A percentile compares a stretch with the other conserved stretches of the same genome.
Conservation (phyloP, 2,329 filamentous ascomycete genomes). For the Pseudocercospora macadamiae region DNA sequence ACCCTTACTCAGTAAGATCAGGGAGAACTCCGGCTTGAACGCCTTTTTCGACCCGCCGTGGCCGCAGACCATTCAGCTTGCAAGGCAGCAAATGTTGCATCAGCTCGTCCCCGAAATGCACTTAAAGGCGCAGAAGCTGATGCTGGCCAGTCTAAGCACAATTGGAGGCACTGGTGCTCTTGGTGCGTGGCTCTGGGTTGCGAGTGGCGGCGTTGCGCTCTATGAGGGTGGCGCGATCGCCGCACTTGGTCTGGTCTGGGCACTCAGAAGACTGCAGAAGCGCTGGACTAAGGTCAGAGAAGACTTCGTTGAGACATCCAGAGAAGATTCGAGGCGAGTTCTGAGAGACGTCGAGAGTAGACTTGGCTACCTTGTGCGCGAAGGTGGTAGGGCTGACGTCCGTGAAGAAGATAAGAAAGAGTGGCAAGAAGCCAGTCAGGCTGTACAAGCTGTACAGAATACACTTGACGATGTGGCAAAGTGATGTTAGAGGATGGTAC, state of each 20-base stretch:
- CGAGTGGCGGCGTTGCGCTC: conserved; percentile 53
- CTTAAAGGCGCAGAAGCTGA: conserved; percentile 50
- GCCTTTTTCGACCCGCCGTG: conserved; percentile 55
- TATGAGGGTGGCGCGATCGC: conserved; percentile 64
- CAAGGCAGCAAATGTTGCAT: conserved; percentile 57
- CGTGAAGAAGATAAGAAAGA: conserved; percentile 41
- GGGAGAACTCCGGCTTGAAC: conserved; percentile 35
- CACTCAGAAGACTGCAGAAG: conserved; percentile 60
- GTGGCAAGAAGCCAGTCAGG: conserved; percentile 48
- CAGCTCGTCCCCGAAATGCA: conserved; percentile 49
- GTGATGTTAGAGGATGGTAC: neutral
- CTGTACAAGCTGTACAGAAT: conserved; percentile 41
- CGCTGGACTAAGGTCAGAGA: conserved; percentile 59
- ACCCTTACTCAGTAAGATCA: conserved; percentile 30
- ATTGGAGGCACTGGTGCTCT: conserved; percentile 61
- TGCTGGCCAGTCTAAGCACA: conserved; percentile 75
- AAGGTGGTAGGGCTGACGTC: conserved; percentile 45
- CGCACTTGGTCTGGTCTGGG: conserved; percentile 61
- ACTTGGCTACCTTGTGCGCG: conserved; percentile 51
- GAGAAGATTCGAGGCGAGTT: conserved; percentile 61
- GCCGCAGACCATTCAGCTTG: conserved; percentile 74
- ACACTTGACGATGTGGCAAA: neutral
- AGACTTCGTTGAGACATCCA: conserved; percentile 56
- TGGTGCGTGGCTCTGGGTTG: conserved; percentile 59
- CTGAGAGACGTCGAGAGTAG: conserved; percentile 57